A percentile compares a stretch with the other conserved stretches of the same genome.
These are phyloP conservation scores for Quercus suber DNA, from an alignment of 306 rosid genomes.

Conservation along the genomic window DNA sequence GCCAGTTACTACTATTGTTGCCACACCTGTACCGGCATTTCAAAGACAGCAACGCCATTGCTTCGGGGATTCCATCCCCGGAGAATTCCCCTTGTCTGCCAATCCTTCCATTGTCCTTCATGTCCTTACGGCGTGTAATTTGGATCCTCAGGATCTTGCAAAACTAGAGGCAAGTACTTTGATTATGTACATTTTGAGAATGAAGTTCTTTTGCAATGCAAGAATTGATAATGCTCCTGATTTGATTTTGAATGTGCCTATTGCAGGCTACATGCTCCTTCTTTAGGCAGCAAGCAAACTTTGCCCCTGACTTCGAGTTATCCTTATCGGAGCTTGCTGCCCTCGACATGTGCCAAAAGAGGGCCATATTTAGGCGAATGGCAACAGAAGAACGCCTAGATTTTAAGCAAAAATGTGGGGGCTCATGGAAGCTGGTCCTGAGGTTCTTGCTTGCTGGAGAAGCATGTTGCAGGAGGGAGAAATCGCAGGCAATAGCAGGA, in stretches of 20 bases:
- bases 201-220: slow-evolving; percentile 10
- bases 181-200: slow-evolving; percentile 14
- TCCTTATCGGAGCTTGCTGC: slow-evolving; percentile 93
- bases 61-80: slow-evolving; percentile 74
- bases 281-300: slow-evolving; percentile 86
- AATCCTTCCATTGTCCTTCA: slow-evolving; percentile 91
- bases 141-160: slow-evolving; percentile 95
- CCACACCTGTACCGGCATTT: slow-evolving; percentile 54
- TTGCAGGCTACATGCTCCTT: slow-evolving; percentile 97
- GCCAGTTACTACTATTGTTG: slow-evolving; percentile 63
- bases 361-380: slow-evolving; percentile 92
- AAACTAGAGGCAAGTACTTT: slow-evolving; percentile 83
- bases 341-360: slow-evolving; percentile 81
- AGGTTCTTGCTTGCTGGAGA: slow-evolving; percentile 89
- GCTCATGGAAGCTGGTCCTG: slow-evolving; percentile 93
- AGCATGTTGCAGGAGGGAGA: slow-evolving; percentile 86
- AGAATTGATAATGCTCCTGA: slow-evolving; percentile 38
- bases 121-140: slow-evolving; percentile 76
- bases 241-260: slow-evolving; percentile 36
- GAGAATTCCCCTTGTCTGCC: slow-evolving; percentile 95
- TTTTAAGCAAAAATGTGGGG: slow-evolving; percentile 87
- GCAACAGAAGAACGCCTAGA: slow-evolving; percentile 52
- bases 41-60: slow-evolving; percentile 83
- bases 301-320: slow-evolving; percentile 67
- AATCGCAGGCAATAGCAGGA: slow-evolving; percentile 90